These are phyloP conservation scores for Tilletia setariae DNA, from an alignment of 1,284 basidiomycete species.

Conservation along the genomic window DNA sequence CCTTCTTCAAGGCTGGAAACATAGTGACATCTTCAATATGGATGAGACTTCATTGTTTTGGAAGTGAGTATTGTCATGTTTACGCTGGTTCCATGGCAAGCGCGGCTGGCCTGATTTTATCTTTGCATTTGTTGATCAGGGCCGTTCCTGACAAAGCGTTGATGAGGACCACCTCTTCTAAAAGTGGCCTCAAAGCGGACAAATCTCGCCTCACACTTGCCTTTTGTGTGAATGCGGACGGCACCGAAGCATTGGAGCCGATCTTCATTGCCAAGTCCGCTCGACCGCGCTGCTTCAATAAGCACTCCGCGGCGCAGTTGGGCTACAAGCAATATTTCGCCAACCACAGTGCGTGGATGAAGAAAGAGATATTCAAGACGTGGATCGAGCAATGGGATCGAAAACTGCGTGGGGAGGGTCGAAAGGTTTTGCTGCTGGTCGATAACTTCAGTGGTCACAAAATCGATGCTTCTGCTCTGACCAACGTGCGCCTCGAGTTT, in stretches of 20 bases:
- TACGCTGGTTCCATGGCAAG: background rate
- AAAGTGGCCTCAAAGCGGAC: background rate
- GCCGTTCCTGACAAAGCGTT: background rate
- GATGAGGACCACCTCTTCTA: background rate
- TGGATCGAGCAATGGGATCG: background rate
- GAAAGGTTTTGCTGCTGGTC: slow-evolving; percentile 17
- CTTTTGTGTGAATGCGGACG: background rate
- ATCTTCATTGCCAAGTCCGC: slow-evolving; percentile 3
- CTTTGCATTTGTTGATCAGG: background rate
- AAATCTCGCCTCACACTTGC: background rate
- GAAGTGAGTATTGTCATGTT: background rate
- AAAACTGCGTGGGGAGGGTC: background rate
- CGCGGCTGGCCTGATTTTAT: background rate
- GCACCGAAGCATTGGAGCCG: background rate
- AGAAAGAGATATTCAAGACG: background rate
- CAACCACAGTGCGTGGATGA: slow-evolving; percentile 6
- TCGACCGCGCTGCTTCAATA: slow-evolving; percentile 1
- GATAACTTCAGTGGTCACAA: slow-evolving; percentile 23
- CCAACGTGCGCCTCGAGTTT: slow-evolving; percentile 22
- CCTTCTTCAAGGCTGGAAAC: no score
- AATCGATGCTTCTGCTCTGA: slow-evolving; percentile 13
- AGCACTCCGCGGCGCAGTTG: background rate
- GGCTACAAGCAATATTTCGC: background rate
- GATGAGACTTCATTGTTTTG: background rate
- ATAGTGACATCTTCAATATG: slow-evolving; percentile 14